Evolutionary conservation across 495 filamentous ascomycete genomes (phyloP), one percentile per base, ranked within the genome.

Genomic region (Amphirosellinia nigrospora): DNA sequence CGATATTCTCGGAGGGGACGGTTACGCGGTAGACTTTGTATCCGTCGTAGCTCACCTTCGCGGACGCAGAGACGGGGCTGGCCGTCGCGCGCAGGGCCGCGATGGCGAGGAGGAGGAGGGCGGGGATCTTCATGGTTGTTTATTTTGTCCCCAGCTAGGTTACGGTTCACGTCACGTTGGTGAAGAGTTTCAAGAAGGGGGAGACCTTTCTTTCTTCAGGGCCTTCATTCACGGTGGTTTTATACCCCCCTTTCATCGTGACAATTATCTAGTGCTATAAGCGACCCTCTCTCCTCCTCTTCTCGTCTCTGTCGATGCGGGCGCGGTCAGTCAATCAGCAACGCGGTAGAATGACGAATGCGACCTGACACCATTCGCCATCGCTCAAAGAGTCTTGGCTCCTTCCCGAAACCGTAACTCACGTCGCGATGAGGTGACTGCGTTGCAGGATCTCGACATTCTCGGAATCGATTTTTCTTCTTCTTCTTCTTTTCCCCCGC

Each of bases 1-100:
- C 10, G 50, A 38, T 4, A 8, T 11, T 13, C 23, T 16, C 55
- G 19, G 6, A 15, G 26, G 45, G 23, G 13, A 69, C 21, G n/a
- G 66, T 19, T 8, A 74, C 39, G n/a, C 81, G 79, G 69, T 79
- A 81, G 23, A 81, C 81, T 60, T 81, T 75, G 66, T 78, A 82
- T 45, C 79, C 80, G 64, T 77, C 75, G 56, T 83, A 83, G 64
- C 68, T 76, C 38, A 78, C 75, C 52, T 72, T 80, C 6, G 23
- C 3, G 36, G 53, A 0, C 3, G 15, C 11, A n/a, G 58, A 61
- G 30, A 55, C 52, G 13, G 66, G 66, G 7, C 11, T 28, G 13
- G 50, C 30, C 39, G 21, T 15, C 8, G 21, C 7, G 41, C 62
- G 21, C 23, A 65, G 38, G 1, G 53, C 34, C 45, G 56, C 21